These are phyloP conservation scores for Botrytis deweyae DNA, from an alignment of 2,329 filamentous ascomycete genomes.

Conservation along the genomic window DNA sequence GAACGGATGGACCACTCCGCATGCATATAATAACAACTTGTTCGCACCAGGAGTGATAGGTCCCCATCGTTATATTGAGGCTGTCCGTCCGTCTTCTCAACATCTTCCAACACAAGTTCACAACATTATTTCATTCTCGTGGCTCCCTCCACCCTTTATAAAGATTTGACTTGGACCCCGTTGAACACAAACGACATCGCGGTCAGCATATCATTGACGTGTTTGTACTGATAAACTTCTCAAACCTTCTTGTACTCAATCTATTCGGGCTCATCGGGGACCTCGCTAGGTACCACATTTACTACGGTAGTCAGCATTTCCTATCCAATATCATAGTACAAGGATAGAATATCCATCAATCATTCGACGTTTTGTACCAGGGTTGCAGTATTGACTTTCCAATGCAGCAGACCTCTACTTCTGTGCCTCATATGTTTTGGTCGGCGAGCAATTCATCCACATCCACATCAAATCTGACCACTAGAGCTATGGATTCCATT, in stretches of 20 bases:
- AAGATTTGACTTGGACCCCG: neutral
- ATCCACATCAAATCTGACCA: constrained; percentile 23
- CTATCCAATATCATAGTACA: constrained; percentile 9
- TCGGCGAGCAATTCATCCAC: constrained; percentile 29
- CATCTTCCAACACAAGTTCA: constrained; percentile 2
- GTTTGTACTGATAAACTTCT: neutral
- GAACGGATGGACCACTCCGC: constrained; percentile 18
- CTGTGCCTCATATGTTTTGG: constrained; percentile 28
- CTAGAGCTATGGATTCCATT: constrained; percentile 22
- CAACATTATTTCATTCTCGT: constrained; percentile 5
- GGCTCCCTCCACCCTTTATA: constrained; percentile 6
- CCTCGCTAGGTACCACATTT: constrained; percentile 20
- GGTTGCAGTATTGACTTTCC: constrained; percentile 9
- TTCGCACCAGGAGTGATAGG: constrained; percentile 1
- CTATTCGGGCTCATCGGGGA: constrained; percentile 21
- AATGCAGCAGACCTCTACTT: constrained; percentile 23
- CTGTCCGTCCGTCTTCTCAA: constrained; percentile 2
- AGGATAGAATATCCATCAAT: constrained; percentile 14
- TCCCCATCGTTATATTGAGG: constrained; percentile 17
- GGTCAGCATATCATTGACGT: constrained; percentile 13
- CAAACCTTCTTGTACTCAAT: constrained; percentile 3
- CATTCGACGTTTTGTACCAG: constrained; percentile 17
- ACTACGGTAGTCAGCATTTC: constrained; percentile 18
- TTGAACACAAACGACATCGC: neutral
- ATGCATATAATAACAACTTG: neutral